phyloP scores from a whole-genome alignment of 768 basidiomycete species.

The Floccularia luteovirens region DNA sequence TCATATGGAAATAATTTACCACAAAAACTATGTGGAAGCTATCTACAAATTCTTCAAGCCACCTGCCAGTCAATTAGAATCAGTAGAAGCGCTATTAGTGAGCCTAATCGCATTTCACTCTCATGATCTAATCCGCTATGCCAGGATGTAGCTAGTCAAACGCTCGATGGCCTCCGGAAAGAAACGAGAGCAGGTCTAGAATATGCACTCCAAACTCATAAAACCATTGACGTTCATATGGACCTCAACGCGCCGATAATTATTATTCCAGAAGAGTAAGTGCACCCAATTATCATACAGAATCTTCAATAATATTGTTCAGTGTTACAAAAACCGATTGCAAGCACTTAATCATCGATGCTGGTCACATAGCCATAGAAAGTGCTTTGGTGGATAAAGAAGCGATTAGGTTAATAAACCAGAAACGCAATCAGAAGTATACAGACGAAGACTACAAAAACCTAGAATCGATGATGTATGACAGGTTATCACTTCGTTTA shows the following conservation, averaged over 20 bases:
- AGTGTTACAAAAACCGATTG: constrained; percentile 74
- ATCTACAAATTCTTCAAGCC: constrained; percentile 90
- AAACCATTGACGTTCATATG: constrained; percentile 93
- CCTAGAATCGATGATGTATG: constrained; percentile 93
- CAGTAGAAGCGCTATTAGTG: constrained; percentile 87
- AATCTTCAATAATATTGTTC: constrained; percentile 2
- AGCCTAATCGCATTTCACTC: constrained; percentile 14
- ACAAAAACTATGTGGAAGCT: constrained; percentile 88
- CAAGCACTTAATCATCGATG: constrained; percentile 88
- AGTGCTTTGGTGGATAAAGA: constrained; percentile 85
- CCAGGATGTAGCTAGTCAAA: constrained; percentile 87
- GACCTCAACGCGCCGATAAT: constrained; percentile 97
- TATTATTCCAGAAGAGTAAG: constrained; percentile 90
- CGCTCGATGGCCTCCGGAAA: constrained; percentile 86
- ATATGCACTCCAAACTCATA: constrained; percentile 87
- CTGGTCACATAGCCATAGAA: constrained; percentile 92
- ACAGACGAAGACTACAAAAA: constrained; percentile 79
- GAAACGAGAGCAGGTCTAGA: constrained; percentile 94
- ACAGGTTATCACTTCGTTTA: constrained; percentile 75
- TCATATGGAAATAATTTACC: constrained; percentile 96
- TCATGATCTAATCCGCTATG: constrained; percentile 3
- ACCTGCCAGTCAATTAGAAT: constrained; percentile 90
- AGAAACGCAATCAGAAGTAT: constrained; percentile 81
- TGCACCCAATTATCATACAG: constrained; percentile 3
- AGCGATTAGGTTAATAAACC: constrained; percentile 66